Evolutionary conservation across 73 alveolate genomes (phyloP), one percentile per base, ranked within the genome.

Genomic region (Paramecium primaurelia): DNA sequence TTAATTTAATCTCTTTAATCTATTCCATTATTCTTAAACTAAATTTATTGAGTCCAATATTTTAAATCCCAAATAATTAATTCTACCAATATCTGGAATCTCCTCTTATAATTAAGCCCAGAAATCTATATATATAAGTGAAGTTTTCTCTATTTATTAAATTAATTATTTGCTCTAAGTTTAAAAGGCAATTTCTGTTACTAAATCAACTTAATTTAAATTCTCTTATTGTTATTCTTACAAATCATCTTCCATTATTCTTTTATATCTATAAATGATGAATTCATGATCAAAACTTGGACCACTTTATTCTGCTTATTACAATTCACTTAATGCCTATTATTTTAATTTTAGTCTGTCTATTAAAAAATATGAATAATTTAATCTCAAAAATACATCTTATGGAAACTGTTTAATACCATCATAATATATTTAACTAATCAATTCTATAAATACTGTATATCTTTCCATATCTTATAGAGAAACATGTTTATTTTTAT

Each of bases 281-380:
- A 86, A 86, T 68, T 51, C 87, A 60, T 86, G 71, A 68, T 86
- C 93, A 86, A 86, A 86, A 25, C 85, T 37, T 9, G 90, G 71
- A 18, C 69, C 45, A 36, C 69, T 86, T 28, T 86, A 22, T 86
- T 86, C 93, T 2, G 93, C 93, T 18, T 60, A 38, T 58, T 68
- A n/a, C 6, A 86, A 86, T 86, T 86, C 93, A 20, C 26, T 40
- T 30, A 86, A 36, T 1, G 93, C 89, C 14, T 36, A 86, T 20
- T 86, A 40, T 58, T 86, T 86, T 26, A 25, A 26, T 36, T 86
- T 59, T 89, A 86, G 3, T 58, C 90, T 20, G 36, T 86, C 93
- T 9, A 58, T 59, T 37, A 86, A n/a, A 58, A 86, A 86, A 86
- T 36, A 86, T 37, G 93, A 26, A 86, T 86, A 59, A 58, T 58